phyloP scores from a whole-genome alignment of 2,329 filamentous ascomycete species.

The Dryadomyces sulphureus region DNA sequence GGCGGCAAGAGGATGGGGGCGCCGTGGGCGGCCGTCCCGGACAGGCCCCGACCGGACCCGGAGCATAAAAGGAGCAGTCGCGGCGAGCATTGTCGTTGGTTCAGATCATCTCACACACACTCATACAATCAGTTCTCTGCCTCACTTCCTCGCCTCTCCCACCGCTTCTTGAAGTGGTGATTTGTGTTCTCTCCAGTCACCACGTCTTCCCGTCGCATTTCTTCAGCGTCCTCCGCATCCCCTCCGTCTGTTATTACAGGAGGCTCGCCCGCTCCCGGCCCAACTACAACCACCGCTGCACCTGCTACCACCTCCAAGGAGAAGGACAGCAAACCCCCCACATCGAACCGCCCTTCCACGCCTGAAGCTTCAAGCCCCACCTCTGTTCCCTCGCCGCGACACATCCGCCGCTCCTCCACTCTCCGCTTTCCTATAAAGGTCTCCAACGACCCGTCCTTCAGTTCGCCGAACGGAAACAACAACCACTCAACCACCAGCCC shows the following conservation, averaged over 20 bases:
- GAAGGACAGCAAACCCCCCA: background rate
- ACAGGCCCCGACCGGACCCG: too few relatives aligned
- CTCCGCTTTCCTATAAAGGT: slow-evolving; percentile 11
- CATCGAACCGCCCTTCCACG: background rate
- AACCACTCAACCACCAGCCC: background rate
- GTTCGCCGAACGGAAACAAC: too few relatives aligned
- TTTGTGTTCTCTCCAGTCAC: slow-evolving; percentile 1
- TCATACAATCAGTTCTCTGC: background rate
- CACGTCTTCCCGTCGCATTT: slow-evolving; percentile 11
- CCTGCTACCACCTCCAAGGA: background rate
- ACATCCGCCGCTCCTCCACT: slow-evolving; percentile 9
- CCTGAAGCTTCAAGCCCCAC: background rate
- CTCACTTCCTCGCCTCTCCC: background rate
- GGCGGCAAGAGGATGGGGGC: too few relatives aligned
- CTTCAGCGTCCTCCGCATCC: slow-evolving; percentile 9
- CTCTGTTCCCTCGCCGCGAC: slow-evolving; percentile 3
- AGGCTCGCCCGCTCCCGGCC: slow-evolving; percentile 4
- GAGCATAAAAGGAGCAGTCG: background rate
- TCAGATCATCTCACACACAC: background rate
- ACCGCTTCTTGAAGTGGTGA: slow-evolving; percentile 2
- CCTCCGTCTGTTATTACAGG: slow-evolving; percentile 2
- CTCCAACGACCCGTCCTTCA: slow-evolving; percentile 6
- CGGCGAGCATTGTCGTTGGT: too few relatives aligned
- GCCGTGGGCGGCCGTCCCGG: too few relatives aligned
- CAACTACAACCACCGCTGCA: background rate